Base-by-base conservation (phyloP, 495 filamentous ascomycete genomes). In the Podospora appendiculata region DNA sequence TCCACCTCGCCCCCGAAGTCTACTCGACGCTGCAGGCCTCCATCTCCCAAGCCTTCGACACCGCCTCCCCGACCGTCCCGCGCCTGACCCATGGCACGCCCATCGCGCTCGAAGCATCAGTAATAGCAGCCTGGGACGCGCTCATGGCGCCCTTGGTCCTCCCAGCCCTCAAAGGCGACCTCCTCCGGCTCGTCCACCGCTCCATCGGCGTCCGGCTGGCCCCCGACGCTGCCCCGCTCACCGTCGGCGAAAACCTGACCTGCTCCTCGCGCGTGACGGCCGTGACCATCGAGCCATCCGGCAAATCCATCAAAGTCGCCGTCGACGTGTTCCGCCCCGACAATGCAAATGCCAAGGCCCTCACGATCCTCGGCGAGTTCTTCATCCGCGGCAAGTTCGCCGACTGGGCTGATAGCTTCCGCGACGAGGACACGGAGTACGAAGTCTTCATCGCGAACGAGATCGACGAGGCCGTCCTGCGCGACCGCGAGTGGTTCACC, bases 221-320 rank as follows among this genome's bases (percentile, higher is more conserved):
- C 1, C 10, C 10, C 16, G 44, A 47, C 17, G 16, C 13, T 16
- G 1, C 12, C 10, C 32, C 44, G 3, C 16, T 47, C 9, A 9
- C 8, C 8, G 19, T 32, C 3, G 44, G 44, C 44, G 44, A 47
- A 2, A 12, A 8, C 7, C 9, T 47, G 7, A 84, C 89, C 54
- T 93, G 89, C 0, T 92, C 84, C 41, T 90, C 90, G 47, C 86
- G 88, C 62, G 88, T 95, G 70, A 94, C 93, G 58, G 86, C 90
- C 16, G 88, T 96, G 50, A 84, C 95, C 73, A 95, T 95, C 66
- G 87, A 95, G 62, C 87, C 89, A 32, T 89, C 89, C 38, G 90
- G 90, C 45, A 96, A 95, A 76, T 91, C 94, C 87, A 90, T 96
- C 8, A 89, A 95, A 66, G 89, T 96, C 18, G 90, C 87, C 59